Evolutionary conservation across 225 moss, liverwort and hornwort genomes (phyloP).

Genomic region (Physcomitrellopsis africana): DNA sequence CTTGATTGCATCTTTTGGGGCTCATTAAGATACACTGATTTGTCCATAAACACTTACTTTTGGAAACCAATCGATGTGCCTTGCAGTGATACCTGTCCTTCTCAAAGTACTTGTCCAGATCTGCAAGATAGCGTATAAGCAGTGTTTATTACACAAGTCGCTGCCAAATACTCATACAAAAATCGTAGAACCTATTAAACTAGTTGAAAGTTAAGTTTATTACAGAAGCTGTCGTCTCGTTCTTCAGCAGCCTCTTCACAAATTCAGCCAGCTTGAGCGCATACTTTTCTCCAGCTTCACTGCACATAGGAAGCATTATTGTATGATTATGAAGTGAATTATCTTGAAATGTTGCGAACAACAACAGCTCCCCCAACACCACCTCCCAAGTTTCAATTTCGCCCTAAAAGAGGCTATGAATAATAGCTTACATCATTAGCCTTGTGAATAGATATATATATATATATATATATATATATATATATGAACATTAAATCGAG

Average conservation of each 20-base stretch:
- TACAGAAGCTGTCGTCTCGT: constrained; percentile 72
- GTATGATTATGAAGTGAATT: neutral
- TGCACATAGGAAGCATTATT: constrained; percentile 29
- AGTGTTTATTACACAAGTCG: constrained; percentile 3
- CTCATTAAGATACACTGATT: neutral
- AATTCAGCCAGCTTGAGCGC: constrained; percentile 75
- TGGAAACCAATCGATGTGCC: constrained; percentile 65
- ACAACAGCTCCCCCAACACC: neutral
- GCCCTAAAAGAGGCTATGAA: neutral
- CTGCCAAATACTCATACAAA: constrained; percentile 4
- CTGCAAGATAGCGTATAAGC: constrained; percentile 31
- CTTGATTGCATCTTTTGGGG: no score
- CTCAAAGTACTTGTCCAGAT: constrained; percentile 85
- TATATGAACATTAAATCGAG: neutral
- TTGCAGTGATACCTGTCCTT: constrained; percentile 62
- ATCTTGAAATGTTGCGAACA: neutral
- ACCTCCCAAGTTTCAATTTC: constrained; percentile 4
- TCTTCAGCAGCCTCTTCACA: constrained; percentile 72
- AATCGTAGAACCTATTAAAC: neutral
- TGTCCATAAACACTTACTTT: constrained; percentile 47
- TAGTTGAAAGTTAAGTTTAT: constrained; percentile 27
- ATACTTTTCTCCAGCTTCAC: constrained; percentile 73
- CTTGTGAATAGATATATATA: neutral
- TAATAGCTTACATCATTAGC: neutral
- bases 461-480: no score